Conservation (phyloP, 768 basidiomycete genomes). For the Rhizopogon salebrosus region DNA sequence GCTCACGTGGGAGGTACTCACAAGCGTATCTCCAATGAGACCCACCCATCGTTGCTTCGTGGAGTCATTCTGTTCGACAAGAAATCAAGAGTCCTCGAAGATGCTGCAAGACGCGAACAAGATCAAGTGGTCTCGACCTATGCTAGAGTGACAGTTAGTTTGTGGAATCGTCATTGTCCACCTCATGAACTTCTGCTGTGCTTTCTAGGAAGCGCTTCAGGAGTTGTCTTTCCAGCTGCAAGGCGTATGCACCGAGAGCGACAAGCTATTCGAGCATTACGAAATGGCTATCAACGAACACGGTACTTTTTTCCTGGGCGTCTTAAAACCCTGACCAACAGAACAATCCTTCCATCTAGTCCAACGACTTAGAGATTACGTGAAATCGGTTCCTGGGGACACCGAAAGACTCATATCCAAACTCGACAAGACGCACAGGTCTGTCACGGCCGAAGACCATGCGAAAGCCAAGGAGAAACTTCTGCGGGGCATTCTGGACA, state of each 20-base stretch:
- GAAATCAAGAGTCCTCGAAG: slow-evolving; percentile 50
- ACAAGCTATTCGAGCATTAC: slow-evolving; percentile 46
- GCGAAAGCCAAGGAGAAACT: slow-evolving; percentile 30
- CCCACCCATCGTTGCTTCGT: slow-evolving; percentile 24
- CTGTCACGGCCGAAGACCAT: slow-evolving; percentile 27
- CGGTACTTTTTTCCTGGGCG: slow-evolving; percentile 33
- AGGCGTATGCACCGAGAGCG: slow-evolving; percentile 42
- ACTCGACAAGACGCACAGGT: slow-evolving; percentile 51
- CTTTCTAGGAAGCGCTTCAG: slow-evolving; percentile 36
- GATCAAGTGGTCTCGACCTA: slow-evolving; percentile 36
- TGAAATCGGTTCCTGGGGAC: slow-evolving; percentile 44
- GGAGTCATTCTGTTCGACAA: slow-evolving; percentile 52
- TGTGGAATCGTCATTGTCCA: slow-evolving; percentile 1
- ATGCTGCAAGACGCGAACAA: slow-evolving; percentile 36
- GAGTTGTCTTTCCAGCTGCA: slow-evolving; percentile 40
- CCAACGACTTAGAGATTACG: slow-evolving; percentile 33
- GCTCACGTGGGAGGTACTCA: slow-evolving; percentile 32
- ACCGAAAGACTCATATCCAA: slow-evolving; percentile 46
- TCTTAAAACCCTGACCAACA: slow-evolving; percentile 3
- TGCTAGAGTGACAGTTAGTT: slow-evolving; percentile 39
- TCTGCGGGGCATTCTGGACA: slow-evolving; percentile 29
- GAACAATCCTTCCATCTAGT: slow-evolving; percentile 28
- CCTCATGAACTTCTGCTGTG: slow-evolving; percentile 11
- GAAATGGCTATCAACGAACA: slow-evolving; percentile 38
- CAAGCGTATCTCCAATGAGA: slow-evolving; percentile 26